Conservation (phyloP, 768 basidiomycete genomes). For the Phanerochaete sordida region DNA sequence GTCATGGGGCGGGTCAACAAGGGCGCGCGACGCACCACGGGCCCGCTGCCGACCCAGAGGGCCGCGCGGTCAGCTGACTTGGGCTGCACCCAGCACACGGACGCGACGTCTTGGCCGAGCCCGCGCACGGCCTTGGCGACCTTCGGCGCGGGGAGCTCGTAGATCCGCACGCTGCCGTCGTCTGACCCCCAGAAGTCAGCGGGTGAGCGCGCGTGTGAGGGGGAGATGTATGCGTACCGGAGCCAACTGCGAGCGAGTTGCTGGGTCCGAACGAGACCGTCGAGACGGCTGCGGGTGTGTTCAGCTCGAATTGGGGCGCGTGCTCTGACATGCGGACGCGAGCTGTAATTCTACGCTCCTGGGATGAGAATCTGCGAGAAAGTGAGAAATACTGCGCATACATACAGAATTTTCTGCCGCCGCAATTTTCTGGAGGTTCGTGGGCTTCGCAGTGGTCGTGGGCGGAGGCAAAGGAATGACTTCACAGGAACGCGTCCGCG, state of each 20-base stretch:
- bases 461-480: background rate
- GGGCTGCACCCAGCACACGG: slow-evolving; percentile 43
- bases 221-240: slow-evolving; percentile 41
- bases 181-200: slow-evolving; percentile 31
- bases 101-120: slow-evolving; percentile 58
- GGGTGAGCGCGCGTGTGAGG: background rate
- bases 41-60: slow-evolving; percentile 67
- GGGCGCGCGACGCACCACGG: slow-evolving; percentile 35
- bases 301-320: slow-evolving; percentile 21
- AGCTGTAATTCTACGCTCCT: too few relatives aligned
- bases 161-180: slow-evolving; percentile 69
- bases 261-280: slow-evolving; percentile 48
- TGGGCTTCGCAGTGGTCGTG: background rate
- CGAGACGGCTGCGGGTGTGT: slow-evolving; percentile 49
- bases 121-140: slow-evolving; percentile 62
- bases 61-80: slow-evolving; percentile 36
- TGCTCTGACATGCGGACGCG: background rate
- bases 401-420: too few relatives aligned
- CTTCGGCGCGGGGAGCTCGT: slow-evolving; percentile 54
- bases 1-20: too few relatives aligned
- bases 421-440: too few relatives aligned
- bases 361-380: too few relatives aligned
- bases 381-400: too few relatives aligned
- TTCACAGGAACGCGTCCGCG: background rate
- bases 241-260: slow-evolving; percentile 54